These are phyloP conservation scores for Geotrichum europaeum DNA, from an alignment of 1,139 yeast genomes.

Conservation along the genomic window DNA sequence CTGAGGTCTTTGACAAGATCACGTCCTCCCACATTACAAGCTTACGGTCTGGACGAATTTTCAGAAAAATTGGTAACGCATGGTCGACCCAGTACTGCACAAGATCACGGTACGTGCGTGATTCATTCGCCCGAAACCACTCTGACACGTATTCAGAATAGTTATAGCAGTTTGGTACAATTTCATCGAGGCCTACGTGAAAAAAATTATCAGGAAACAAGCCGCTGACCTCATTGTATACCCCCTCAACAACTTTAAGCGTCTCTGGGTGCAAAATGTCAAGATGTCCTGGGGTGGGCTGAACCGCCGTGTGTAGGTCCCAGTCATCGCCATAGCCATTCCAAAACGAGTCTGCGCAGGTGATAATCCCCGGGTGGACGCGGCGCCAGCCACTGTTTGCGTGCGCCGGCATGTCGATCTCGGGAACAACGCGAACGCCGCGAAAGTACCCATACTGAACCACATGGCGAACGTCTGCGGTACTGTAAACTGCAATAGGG, in stretches of 20 bases:
- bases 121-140: slow-evolving; percentile 34
- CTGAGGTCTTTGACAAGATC: slow-evolving; percentile 30
- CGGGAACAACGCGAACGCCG: slow-evolving; percentile 46
- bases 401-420: slow-evolving; percentile 48
- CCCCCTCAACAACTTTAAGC: slow-evolving; percentile 36
- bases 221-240: slow-evolving; percentile 38
- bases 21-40: slow-evolving; percentile 48
- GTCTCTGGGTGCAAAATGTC: slow-evolving; percentile 39
- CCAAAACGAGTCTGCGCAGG: slow-evolving; percentile 39
- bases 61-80: slow-evolving; percentile 37
- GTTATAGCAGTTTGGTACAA: slow-evolving; percentile 39
- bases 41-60: slow-evolving; percentile 27
- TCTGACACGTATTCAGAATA: slow-evolving; percentile 32
- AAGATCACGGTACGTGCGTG: slow-evolving; percentile 35
- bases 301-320: slow-evolving; percentile 37
- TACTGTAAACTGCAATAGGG: slow-evolving; percentile 35
- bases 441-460: slow-evolving; percentile 38
- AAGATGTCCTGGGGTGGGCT: slow-evolving; percentile 46
- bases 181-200: slow-evolving; percentile 47
- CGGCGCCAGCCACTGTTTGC: slow-evolving; percentile 43
- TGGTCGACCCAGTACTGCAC: slow-evolving; percentile 41
- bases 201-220: slow-evolving; percentile 40
- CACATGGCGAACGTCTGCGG: slow-evolving; percentile 34
- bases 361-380: slow-evolving; percentile 36
- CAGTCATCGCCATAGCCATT: slow-evolving; percentile 28